Conservation (phyloP, 495 filamentous ascomycete species). For the Talaromyces liani region DNA sequence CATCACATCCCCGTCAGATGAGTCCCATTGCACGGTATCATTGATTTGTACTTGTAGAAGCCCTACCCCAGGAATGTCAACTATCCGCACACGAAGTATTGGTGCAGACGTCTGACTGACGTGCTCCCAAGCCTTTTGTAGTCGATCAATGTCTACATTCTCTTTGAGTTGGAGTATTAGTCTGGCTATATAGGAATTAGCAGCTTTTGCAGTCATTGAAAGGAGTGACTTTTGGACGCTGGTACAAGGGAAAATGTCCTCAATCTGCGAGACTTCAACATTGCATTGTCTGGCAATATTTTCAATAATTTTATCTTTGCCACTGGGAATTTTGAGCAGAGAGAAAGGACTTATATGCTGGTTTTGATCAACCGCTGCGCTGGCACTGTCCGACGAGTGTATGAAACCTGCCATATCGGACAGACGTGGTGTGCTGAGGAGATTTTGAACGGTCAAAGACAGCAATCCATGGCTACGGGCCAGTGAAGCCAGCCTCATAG, state of each 20-base stretch:
- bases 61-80: slow-evolving; percentile 13
- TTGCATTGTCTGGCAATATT: not conserved
- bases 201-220: slow-evolving; percentile 15
- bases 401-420: slow-evolving; percentile 21
- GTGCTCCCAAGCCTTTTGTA: slow-evolving; percentile 29
- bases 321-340: not conserved
- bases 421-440: slow-evolving; percentile 27
- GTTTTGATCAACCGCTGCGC: not conserved
- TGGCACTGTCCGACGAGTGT: not conserved
- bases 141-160: slow-evolving; percentile 18
- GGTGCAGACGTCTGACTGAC: slow-evolving; percentile 15
- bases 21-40: not conserved
- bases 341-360: not conserved
- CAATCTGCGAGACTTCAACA: not conserved
- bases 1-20: not conserved
- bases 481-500: slow-evolving; percentile 31
- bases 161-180: slow-evolving; percentile 17
- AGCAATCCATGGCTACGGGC: not conserved
- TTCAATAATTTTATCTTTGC: not conserved
- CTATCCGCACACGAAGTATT: slow-evolving; percentile 32
- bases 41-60: not conserved
- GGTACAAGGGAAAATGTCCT: slow-evolving; percentile 33
- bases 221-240: slow-evolving; percentile 49
- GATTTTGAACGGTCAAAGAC: slow-evolving; percentile 26
- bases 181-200: slow-evolving; percentile 22